Conservation (phyloP, 495 filamentous ascomycete genomes). For the Hyaloscypha bicolor region DNA sequence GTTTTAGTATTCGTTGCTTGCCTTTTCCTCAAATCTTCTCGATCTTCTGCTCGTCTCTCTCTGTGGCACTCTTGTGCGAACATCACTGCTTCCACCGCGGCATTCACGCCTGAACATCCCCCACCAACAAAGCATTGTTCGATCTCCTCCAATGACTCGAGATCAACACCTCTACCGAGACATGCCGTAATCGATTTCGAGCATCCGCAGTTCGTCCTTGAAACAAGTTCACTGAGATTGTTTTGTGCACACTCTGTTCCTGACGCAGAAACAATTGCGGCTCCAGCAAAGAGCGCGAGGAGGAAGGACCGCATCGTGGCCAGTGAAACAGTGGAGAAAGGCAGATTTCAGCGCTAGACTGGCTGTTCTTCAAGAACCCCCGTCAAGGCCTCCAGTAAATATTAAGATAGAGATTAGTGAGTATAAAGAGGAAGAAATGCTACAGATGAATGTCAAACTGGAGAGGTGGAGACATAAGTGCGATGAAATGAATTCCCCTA, state of each 20-base stretch:
- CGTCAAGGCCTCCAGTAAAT: neutral
- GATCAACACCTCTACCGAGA: slow-evolving; percentile 8
- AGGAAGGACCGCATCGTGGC: slow-evolving; percentile 25
- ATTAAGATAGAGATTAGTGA: neutral
- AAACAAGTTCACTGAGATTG: slow-evolving; percentile 11
- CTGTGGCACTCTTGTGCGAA: slow-evolving; percentile 16
- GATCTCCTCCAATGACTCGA: slow-evolving; percentile 11
- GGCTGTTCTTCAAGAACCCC: neutral
- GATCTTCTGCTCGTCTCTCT: neutral
- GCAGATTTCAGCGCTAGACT: neutral
- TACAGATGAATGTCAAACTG: neutral
- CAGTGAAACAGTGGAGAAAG: slow-evolving; percentile 5
- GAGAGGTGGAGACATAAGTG: neutral
- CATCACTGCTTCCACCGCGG: slow-evolving; percentile 17
- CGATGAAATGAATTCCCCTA: neutral
- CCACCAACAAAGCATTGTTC: slow-evolving; percentile 22
- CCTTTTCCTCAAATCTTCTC: slow-evolving; percentile 21
- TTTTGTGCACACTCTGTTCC: slow-evolving; percentile 12
- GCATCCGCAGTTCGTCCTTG: slow-evolving; percentile 21
- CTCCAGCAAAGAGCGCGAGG: slow-evolving; percentile 16
- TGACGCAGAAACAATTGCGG: slow-evolving; percentile 20
- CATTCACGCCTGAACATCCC: slow-evolving; percentile 18
- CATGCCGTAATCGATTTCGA: slow-evolving; percentile 18
- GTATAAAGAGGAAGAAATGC: neutral
- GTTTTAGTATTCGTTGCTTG: slow-evolving; percentile 2